Evolutionary conservation across 192 early-diverging fungal species (phyloP).

Genomic region (Coemansia sp.): DNA sequence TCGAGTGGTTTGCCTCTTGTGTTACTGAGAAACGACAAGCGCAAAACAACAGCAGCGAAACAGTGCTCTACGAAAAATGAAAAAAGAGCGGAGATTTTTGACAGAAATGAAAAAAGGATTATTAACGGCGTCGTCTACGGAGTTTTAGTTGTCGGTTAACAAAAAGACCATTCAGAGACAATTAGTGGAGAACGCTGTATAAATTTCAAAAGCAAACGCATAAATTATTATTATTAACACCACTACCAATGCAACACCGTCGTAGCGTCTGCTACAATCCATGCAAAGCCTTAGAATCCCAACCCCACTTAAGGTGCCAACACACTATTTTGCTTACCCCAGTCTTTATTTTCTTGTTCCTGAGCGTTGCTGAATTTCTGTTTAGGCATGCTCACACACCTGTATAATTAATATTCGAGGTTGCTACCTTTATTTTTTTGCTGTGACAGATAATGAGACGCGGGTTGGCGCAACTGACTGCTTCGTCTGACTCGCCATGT

Average conservation of each 20-base stretch:
- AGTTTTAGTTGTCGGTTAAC: too few relatives aligned
- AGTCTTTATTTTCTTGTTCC: too few relatives aligned
- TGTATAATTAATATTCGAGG: neutral
- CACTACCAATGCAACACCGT: neutral
- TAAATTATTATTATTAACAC: neutral
- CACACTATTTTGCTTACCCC: too few relatives aligned
- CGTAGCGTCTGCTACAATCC: too few relatives aligned
- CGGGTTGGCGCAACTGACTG: neutral
- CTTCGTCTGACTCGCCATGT: slow-evolving; percentile 12
- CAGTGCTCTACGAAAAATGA: neutral
- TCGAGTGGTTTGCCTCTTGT: neutral
- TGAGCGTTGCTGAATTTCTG: too few relatives aligned
- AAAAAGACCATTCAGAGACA: neutral
- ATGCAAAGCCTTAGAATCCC: too few relatives aligned
- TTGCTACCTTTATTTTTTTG: neutral
- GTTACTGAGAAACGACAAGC: neutral
- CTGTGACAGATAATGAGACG: neutral
- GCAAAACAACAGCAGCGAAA: neutral
- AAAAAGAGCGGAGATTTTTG: neutral
- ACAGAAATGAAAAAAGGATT: neutral
- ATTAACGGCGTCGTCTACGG: too few relatives aligned
- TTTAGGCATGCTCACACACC: neutral
- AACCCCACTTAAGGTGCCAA: too few relatives aligned
- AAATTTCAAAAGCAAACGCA: neutral
- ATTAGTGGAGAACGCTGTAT: neutral